Evolutionary conservation across 352 stramenopile species (phyloP).

Genomic region (Phytophthora agathidicida): DNA sequence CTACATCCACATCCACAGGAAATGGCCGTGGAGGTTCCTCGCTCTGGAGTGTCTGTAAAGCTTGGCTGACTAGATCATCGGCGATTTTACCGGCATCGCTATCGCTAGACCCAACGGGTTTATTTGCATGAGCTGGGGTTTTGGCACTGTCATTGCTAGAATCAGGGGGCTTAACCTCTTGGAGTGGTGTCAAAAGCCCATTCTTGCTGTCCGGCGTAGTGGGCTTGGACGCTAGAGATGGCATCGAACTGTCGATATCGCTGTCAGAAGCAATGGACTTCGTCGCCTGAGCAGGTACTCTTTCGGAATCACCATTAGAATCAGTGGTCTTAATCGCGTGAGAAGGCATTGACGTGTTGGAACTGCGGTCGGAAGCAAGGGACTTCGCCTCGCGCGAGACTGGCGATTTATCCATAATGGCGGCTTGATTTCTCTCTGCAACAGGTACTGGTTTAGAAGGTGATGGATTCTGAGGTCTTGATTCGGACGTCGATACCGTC

Average conservation of each 20-base stretch:
- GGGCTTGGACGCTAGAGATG: neutral
- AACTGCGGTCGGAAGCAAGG: too few relatives aligned
- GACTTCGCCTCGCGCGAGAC: too few relatives aligned
- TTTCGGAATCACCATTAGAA: neutral
- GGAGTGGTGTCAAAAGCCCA: neutral
- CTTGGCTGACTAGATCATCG: slow-evolving; percentile 30
- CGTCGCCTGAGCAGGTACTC: neutral
- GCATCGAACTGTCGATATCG: neutral
- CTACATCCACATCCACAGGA: slow-evolving; percentile 9
- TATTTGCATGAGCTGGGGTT: too few relatives aligned
- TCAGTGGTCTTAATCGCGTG: neutral
- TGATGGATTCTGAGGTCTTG: neutral
- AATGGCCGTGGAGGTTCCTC: slow-evolving; percentile 22
- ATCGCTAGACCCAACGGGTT: too few relatives aligned
- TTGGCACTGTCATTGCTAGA: too few relatives aligned
- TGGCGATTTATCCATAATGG: too few relatives aligned
- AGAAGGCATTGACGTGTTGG: too few relatives aligned
- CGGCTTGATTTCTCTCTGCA: too few relatives aligned
- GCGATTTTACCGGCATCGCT: slow-evolving; percentile 7
- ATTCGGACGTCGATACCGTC: slow-evolving; percentile 1
- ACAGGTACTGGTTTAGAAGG: neutral
- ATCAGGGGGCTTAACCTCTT: too few relatives aligned
- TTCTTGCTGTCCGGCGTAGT: too few relatives aligned
- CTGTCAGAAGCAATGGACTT: neutral
- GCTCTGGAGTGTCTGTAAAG: slow-evolving; percentile 35